Conservation (phyloP, 2,329 filamentous ascomycete genomes). For the Nemania diffusa region DNA sequence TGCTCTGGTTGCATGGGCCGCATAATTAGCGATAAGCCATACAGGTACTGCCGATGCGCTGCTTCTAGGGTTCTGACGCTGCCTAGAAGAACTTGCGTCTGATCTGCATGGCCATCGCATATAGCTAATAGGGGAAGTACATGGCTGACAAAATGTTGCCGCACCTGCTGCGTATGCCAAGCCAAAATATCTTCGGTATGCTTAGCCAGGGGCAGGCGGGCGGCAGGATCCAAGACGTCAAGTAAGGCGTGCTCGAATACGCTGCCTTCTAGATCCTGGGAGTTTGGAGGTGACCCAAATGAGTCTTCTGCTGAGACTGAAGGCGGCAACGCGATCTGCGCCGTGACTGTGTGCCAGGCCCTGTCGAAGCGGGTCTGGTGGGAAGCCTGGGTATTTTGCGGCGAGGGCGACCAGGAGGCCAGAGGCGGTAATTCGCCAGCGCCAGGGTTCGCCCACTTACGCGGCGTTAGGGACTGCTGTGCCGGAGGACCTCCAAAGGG, state of each 20-base stretch:
- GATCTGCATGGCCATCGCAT: slow-evolving; percentile 56
- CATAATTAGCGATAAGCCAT: slow-evolving; percentile 63
- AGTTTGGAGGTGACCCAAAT: slow-evolving; percentile 60
- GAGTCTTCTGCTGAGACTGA: slow-evolving; percentile 66
- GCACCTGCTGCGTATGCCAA: slow-evolving; percentile 71
- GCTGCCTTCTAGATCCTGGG: slow-evolving; percentile 52
- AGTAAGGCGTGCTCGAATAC: slow-evolving; percentile 63
- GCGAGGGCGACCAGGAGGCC: slow-evolving; percentile 37
- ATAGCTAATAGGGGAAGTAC: slow-evolving; percentile 66
- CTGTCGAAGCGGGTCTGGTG: slow-evolving; percentile 69
- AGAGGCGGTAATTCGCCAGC: slow-evolving; percentile 38
- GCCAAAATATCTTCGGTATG: slow-evolving; percentile 66
- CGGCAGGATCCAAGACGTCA: slow-evolving; percentile 62
- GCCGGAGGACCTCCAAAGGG: slow-evolving; percentile 57
- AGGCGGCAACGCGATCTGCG: slow-evolving; percentile 65
- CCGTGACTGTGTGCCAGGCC: slow-evolving; percentile 71
- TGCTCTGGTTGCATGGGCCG: slow-evolving; percentile 56
- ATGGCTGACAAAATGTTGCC: slow-evolving; percentile 68
- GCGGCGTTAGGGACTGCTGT: slow-evolving; percentile 33
- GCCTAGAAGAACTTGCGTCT: slow-evolving; percentile 60
- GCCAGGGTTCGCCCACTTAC: slow-evolving; percentile 41
- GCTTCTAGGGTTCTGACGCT: slow-evolving; percentile 69
- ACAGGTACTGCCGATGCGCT: slow-evolving; percentile 67
- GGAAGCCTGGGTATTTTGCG: slow-evolving; percentile 48
- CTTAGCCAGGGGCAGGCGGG: slow-evolving; percentile 59